Percentiles rank a stretch among this genome's conserved stretches.
phyloP scores from a whole-genome alignment of 2,329 filamentous ascomycete genomes.

The Colletotrichum shisoi region DNA sequence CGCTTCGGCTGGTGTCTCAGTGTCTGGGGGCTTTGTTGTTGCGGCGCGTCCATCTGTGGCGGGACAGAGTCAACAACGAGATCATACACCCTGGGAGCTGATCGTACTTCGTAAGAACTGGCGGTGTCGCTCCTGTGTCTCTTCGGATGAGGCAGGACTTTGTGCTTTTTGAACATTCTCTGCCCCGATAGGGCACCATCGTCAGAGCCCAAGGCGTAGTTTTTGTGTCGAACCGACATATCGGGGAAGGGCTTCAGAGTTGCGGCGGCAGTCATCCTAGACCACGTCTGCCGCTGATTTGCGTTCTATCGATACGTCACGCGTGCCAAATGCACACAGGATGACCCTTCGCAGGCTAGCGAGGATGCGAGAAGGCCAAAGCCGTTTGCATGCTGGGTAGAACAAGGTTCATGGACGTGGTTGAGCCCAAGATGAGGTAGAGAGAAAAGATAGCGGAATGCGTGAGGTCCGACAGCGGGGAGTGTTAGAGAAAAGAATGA shows the following conservation, averaged over 20 bases:
- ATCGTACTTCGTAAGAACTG: conserved; percentile 32
- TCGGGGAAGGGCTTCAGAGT: conserved; percentile 44
- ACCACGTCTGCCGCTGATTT: neutral
- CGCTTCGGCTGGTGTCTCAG: conserved; percentile 55
- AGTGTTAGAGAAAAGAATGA: neutral
- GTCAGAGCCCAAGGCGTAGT: conserved; percentile 44
- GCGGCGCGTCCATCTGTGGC: conserved; percentile 44
- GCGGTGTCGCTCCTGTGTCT: conserved; percentile 38
- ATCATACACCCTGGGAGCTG: conserved; percentile 39
- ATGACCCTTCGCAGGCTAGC: conserved; percentile 35
- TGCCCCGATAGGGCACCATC: conserved; percentile 45
- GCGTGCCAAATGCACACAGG: conserved; percentile 25
- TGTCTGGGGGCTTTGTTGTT: conserved; percentile 51
- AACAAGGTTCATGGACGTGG: conserved; percentile 25
- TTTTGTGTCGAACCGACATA: conserved; percentile 47
- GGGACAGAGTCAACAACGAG: conserved; percentile 38
- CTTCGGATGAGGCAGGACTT: conserved; percentile 52
- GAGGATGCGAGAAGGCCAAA: conserved; percentile 22
- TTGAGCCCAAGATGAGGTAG: conserved; percentile 3
- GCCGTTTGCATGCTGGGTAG: conserved; percentile 38
- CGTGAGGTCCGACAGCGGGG: neutral
- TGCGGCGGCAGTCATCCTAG: conserved; percentile 43
- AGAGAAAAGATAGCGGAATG: neutral
- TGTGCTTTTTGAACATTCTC: conserved; percentile 58
- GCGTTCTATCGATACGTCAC: conserved; percentile 4